A percentile compares a stretch with the other conserved stretches of the same genome.
phyloP scores from a whole-genome alignment of 352 stramenopile genomes.

The Phytophthora aleatoria region DNA sequence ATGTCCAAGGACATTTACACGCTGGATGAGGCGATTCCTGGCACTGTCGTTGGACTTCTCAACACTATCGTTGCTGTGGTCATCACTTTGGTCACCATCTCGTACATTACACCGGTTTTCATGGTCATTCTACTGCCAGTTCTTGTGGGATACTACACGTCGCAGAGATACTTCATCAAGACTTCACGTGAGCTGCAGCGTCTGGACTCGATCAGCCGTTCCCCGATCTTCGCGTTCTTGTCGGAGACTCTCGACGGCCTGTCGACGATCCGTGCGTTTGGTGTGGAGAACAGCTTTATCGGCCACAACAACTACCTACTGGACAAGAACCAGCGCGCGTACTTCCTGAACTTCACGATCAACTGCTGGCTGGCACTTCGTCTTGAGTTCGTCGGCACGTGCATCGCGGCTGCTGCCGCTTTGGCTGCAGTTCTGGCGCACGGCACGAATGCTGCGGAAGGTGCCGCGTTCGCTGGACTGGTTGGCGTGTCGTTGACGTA shows the following conservation, averaged over 20 bases:
- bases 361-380: conserved; percentile 49
- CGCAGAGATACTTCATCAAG: conserved; percentile 81
- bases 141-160: conserved; percentile 18
- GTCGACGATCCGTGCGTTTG: conserved; percentile 86
- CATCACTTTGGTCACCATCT: conserved; percentile 22
- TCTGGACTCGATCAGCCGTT: conserved; percentile 88
- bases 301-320: conserved; percentile 20
- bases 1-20: conserved; percentile 71
- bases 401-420: conserved; percentile 63
- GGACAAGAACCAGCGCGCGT: conserved; percentile 86
- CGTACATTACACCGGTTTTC: conserved; percentile 42
- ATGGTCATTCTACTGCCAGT: conserved; percentile 45
- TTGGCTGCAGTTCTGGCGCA: conserved; percentile 79
- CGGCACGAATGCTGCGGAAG: conserved; percentile 42
- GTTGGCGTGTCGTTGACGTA: conserved; percentile 39
- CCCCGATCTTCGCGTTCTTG: conserved; percentile 93
- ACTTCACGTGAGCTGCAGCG: conserved; percentile 91
- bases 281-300: conserved; percentile 37
- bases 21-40: conserved; percentile 53
- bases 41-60: conserved; percentile 20
- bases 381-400: conserved; percentile 22
- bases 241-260: conserved; percentile 93
- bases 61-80: conserved; percentile 24
- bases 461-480: conserved; percentile 31
- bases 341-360: conserved; percentile 71